phyloP scores from a whole-genome alignment of 2,329 filamentous ascomycete genomes.

The Penicillium sp. region DNA sequence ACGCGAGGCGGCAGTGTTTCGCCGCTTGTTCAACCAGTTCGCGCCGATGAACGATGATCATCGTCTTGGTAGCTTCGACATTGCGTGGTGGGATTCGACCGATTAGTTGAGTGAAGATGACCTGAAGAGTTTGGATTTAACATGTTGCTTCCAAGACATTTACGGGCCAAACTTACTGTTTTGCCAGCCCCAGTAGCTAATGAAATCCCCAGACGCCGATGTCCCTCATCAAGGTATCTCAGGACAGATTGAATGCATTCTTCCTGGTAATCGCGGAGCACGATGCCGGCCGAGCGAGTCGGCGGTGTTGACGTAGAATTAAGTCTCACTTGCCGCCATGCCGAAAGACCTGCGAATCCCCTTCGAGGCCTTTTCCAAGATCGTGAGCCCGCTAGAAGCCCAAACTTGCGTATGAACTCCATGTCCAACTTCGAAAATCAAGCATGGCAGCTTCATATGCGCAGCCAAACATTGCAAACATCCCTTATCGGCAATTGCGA shows the following conservation, averaged over 20 bases:
- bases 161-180: constrained; percentile 52
- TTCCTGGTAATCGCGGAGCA: constrained; percentile 78
- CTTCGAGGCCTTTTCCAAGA: constrained; percentile 7
- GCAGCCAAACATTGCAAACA: constrained; percentile 37
- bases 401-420: constrained; percentile 27
- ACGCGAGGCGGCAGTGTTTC: constrained; percentile 71
- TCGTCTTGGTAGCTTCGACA: constrained; percentile 62
- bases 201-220: constrained; percentile 76
- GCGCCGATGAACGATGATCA: constrained; percentile 86
- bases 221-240: constrained; percentile 59
- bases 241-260: constrained; percentile 84
- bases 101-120: constrained; percentile 95
- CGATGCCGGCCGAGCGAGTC: constrained; percentile 39
- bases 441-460: neutral
- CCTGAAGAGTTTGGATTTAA: constrained; percentile 42
- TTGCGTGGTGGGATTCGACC: constrained; percentile 59
- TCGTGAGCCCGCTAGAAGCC: constrained; percentile 16
- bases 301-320: constrained; percentile 18
- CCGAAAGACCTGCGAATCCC: constrained; percentile 17
- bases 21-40: constrained; percentile 94
- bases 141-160: neutral
- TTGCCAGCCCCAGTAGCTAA: constrained; percentile 85
- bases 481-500: constrained; percentile 16
- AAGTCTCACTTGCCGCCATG: constrained; percentile 20
- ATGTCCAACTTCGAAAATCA: constrained; percentile 16